These are phyloP conservation scores for Pseudohalonectria lignicola DNA, from an alignment of 2,329 filamentous ascomycete genomes.

Conservation along the genomic window DNA sequence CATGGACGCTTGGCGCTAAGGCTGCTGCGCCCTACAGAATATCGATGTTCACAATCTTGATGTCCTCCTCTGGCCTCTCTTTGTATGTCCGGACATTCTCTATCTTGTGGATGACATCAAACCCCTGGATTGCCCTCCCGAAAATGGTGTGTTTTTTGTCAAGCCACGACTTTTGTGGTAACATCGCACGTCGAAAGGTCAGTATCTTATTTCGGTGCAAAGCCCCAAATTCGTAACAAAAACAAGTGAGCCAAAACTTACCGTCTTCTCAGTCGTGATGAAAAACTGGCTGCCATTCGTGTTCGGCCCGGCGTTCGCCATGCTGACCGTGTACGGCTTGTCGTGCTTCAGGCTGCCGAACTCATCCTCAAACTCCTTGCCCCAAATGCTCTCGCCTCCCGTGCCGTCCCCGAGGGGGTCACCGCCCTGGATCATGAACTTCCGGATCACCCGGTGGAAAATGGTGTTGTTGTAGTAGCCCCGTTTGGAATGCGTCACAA, in stretches of 20 bases:
- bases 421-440: slow-evolving; percentile 93
- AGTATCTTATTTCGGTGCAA: no score
- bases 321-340: slow-evolving; percentile 90
- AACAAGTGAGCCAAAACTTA: slow-evolving; percentile 28
- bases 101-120: slow-evolving; percentile 93
- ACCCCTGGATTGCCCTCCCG: slow-evolving; percentile 75
- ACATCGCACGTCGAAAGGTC: neutral
- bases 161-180: slow-evolving; percentile 58
- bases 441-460: slow-evolving; percentile 93
- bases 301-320: slow-evolving; percentile 94
- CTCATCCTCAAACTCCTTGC: slow-evolving; percentile 85
- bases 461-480: slow-evolving; percentile 97
- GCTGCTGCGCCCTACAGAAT: no score
- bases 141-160: slow-evolving; percentile 97
- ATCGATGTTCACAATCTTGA: slow-evolving; percentile 90
- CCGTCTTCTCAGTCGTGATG: slow-evolving; percentile 93
- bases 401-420: slow-evolving; percentile 84
- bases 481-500: slow-evolving; percentile 78
- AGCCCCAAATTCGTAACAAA: no score
- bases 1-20: no score
- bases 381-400: slow-evolving; percentile 86
- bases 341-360: slow-evolving; percentile 87
- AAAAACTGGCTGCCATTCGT: slow-evolving; percentile 98
- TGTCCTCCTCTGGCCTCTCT: slow-evolving; percentile 94
- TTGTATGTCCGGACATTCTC: slow-evolving; percentile 78